Evolutionary conservation across 2,329 filamentous ascomycete genomes (phyloP), one percentile per base, ranked within the genome.

Genomic region (Talaromyces amestolkiae): DNA sequence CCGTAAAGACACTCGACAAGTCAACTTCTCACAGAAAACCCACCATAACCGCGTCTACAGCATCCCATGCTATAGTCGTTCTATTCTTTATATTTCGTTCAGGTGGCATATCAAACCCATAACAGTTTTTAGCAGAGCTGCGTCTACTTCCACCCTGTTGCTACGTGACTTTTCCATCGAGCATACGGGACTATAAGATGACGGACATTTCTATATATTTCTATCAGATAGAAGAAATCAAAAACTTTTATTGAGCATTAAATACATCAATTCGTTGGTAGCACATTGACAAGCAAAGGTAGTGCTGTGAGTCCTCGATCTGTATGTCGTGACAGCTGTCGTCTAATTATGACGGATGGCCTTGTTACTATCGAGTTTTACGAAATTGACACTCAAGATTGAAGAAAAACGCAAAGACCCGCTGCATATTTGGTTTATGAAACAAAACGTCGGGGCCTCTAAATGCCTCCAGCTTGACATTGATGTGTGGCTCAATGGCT

Each of bases 91-190:
- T 72, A 71, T 74, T 76, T 78, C 77, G 76, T 78, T 78, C 76
- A 53, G 68, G 78, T 81, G 79, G 79, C 72, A 81, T 76, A 81
- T 74, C 76, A 78, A 81, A 79, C 75, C 76, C 67, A 73, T 76
- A 76, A 75, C 78, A 78, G 78, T 79, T 80, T 80, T 79, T 80
- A 81, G 79, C 79, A 81, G 79, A 72, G 73, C 79, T 78, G 78
- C 79, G 79, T 81, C 79, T 80, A 79, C 79, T 47, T 81, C 79
- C 79, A 81, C 79, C 79, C 79, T 80, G 76, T 76, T 78, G 75
- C 75, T 78, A 72, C 71, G 49, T 51, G 65, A 56, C 35, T 59
- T 45, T 59, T 72, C 66, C 41, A 70, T 79, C 71, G 77, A 74
- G 74, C 75, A 70, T 24, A 73, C 73, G 79, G 79, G 79, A 80